phyloP scores from a whole-genome alignment of 805 yeast genomes.

The Candida sanyiensis region DNA sequence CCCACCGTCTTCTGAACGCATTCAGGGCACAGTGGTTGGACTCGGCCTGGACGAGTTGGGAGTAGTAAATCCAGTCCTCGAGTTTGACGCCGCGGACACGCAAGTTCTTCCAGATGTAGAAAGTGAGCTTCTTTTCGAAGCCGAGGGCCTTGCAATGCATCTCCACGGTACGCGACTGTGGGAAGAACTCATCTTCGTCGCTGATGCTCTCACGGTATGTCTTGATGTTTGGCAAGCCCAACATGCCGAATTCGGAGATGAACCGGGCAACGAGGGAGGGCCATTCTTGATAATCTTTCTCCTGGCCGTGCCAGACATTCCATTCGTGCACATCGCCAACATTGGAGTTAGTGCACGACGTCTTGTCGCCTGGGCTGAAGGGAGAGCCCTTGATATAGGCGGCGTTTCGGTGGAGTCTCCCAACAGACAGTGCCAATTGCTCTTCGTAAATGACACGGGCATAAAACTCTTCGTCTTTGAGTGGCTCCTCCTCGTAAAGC shows the following conservation, averaged over 20 bases:
- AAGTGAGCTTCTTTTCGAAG: conserved; percentile 39
- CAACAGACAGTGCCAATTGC: conserved; percentile 34
- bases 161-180: conserved; percentile 40
- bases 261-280: conserved; percentile 41
- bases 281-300: conserved; percentile 46
- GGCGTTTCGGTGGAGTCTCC: conserved; percentile 43
- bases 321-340: conserved; percentile 50
- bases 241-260: conserved; percentile 52
- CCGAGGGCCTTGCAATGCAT: conserved; percentile 47
- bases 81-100: conserved; percentile 31
- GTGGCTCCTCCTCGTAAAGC: conserved; percentile 11
- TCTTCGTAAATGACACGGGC: conserved; percentile 17
- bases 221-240: conserved; percentile 35
- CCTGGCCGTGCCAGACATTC: conserved; percentile 53
- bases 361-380: conserved; percentile 37
- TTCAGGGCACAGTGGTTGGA: conserved; percentile 42
- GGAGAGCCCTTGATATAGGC: conserved; percentile 45
- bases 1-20: conserved; percentile 45
- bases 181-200: conserved; percentile 34
- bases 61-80: conserved; percentile 42
- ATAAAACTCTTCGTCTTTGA: conserved; percentile 15
- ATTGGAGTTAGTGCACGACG: conserved; percentile 30
- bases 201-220: conserved; percentile 35
- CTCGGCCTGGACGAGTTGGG: conserved; percentile 48
- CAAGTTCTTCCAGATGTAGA: conserved; percentile 42